These are phyloP conservation scores for Eleusine coracana DNA, from an alignment of 176 grass and related monocot species.

Conservation along the genomic window DNA sequence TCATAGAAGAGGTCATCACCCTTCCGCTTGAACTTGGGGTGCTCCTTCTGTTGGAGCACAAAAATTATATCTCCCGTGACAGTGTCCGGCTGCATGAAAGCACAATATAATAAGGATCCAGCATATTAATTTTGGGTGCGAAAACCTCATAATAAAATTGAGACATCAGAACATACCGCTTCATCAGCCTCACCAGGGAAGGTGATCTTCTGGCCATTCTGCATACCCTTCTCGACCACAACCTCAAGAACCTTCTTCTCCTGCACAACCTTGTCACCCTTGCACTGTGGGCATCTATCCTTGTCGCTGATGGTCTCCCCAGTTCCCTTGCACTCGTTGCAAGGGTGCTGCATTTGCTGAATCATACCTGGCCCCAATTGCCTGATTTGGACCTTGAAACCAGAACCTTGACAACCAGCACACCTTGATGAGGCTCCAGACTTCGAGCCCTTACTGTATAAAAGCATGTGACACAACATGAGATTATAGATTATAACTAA, in stretches of 20 bases:
- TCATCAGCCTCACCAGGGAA: constrained; percentile 90
- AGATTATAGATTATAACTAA: not conserved
- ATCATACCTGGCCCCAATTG: constrained; percentile 86
- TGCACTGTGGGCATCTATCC: constrained; percentile 81
- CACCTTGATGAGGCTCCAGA: constrained; percentile 74
- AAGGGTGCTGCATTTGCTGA: constrained; percentile 88
- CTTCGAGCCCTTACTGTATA: constrained; percentile 81
- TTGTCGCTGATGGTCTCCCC: constrained; percentile 81
- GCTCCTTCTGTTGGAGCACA: constrained; percentile 79
- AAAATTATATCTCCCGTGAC: constrained; percentile 70
- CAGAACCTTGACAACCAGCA: constrained; percentile 65
- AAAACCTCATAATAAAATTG: no score
- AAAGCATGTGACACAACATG: not conserved
- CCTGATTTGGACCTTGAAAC: constrained; percentile 70
- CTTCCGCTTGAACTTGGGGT: constrained; percentile 78
- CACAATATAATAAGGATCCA: not conserved
- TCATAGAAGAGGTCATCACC: constrained; percentile 65
- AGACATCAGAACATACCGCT: constrained; percentile 41
- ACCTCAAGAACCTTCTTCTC: constrained; percentile 89
- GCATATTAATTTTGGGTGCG: not conserved
- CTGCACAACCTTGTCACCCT: constrained; percentile 74
- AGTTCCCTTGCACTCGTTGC: constrained; percentile 80
- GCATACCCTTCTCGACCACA: constrained; percentile 73
- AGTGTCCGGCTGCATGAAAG: constrained; percentile 59
- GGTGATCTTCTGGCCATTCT: constrained; percentile 75